phyloP scores from a whole-genome alignment of 1,284 basidiomycete genomes.

The Naganishia albida region DNA sequence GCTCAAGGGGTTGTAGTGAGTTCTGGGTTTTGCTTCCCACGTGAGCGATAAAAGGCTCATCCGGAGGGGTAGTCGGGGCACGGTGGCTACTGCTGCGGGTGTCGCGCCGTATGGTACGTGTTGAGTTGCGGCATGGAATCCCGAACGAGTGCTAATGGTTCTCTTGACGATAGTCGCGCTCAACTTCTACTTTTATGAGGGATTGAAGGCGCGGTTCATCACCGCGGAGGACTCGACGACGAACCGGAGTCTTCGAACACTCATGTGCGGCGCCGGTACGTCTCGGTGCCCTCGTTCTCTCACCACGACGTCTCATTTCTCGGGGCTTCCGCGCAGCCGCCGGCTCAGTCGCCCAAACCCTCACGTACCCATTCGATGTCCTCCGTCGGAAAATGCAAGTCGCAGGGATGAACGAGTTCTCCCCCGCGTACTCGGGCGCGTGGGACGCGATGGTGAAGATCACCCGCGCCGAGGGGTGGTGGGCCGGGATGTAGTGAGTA shows the following conservation, averaged over 20 bases:
- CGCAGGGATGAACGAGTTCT: constrained; percentile 72
- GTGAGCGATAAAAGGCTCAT: background rate
- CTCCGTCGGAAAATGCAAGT: constrained; percentile 94
- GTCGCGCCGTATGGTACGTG: constrained; percentile 78
- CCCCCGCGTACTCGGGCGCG: constrained; percentile 71
- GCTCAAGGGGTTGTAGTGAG: constrained; percentile 76
- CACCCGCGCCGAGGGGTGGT: constrained; percentile 68
- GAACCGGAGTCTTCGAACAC: constrained; percentile 57
- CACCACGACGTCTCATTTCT: no score
- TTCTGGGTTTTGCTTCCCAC: constrained; percentile 5
- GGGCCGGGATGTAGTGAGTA: constrained; percentile 54
- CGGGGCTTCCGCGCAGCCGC: constrained; percentile 49
- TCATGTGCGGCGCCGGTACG: constrained; percentile 65
- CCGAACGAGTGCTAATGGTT: background rate
- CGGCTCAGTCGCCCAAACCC: constrained; percentile 77
- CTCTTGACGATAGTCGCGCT: constrained; percentile 45
- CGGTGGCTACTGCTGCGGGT: constrained; percentile 83
- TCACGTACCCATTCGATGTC: constrained; percentile 96
- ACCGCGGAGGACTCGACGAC: constrained; percentile 30
- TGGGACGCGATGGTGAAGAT: constrained; percentile 73
- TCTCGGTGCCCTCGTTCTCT: background rate
- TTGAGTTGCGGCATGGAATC: background rate
- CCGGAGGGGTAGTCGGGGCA: constrained; percentile 57
- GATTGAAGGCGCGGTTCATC: constrained; percentile 37
- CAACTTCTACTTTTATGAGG: constrained; percentile 54